Conservation (phyloP, 78 protist species). For the Creolimax fragrantissima region DNA sequence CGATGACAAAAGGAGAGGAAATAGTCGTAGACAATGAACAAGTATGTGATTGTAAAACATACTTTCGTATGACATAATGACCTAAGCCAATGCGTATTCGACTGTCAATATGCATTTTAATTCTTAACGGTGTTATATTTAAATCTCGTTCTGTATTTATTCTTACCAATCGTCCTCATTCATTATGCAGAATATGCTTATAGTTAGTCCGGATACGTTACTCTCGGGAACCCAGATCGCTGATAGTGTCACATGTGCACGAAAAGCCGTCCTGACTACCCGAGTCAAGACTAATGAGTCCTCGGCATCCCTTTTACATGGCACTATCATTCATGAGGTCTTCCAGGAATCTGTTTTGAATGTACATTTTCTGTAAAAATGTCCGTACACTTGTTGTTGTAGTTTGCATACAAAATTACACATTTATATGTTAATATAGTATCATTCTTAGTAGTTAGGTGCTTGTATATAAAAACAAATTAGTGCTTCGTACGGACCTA, state of each 20-base stretch:
- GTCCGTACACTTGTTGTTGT: neutral
- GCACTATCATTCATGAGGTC: slow-evolving; percentile 18
- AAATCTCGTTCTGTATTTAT: neutral
- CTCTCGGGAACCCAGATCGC: slow-evolving; percentile 33
- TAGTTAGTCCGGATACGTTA: slow-evolving; percentile 25
- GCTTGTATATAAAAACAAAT: too few species aligned
- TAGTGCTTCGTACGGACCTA: too few species aligned
- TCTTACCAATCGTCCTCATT: neutral
- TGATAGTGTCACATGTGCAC: neutral
- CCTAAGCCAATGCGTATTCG: neutral
- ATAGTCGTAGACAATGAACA: neutral
- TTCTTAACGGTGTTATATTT: neutral
- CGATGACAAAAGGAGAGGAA: neutral
- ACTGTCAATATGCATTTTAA: neutral
- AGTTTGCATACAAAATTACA: neutral
- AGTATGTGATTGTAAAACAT: neutral
- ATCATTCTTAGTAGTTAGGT: too few species aligned
- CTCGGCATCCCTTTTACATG: neutral
- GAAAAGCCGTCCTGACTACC: slow-evolving; percentile 24
- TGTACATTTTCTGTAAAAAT: neutral
- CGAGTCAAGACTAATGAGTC: neutral
- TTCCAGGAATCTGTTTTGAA: slow-evolving; percentile 1
- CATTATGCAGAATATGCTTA: neutral
- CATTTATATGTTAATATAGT: too few species aligned
- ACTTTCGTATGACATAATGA: neutral